Conservation (phyloP, 306 rosid species). For the Urtica urens region DNA sequence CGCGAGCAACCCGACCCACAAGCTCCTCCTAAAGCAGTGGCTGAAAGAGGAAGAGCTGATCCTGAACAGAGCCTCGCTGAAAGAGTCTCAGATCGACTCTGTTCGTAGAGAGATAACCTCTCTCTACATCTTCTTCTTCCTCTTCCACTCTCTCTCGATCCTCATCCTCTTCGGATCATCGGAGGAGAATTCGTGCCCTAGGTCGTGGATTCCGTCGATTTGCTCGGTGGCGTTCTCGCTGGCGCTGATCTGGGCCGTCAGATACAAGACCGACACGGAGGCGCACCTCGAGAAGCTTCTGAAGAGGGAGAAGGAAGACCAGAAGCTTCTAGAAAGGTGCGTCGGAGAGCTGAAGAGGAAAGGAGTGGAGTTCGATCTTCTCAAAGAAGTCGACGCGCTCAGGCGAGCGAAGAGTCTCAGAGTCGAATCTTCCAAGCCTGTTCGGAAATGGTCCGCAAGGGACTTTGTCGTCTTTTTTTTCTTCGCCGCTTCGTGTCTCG, state of each 20-base stretch:
- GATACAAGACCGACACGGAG: constrained; percentile 87
- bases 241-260: constrained; percentile 66
- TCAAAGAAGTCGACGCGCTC: constrained; percentile 88
- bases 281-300: constrained; percentile 65
- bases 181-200: constrained; percentile 33
- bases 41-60: constrained; percentile 84
- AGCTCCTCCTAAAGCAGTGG: constrained; percentile 95
- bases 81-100: constrained; percentile 74
- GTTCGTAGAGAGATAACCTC: constrained; percentile 59
- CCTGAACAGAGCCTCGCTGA: constrained; percentile 49
- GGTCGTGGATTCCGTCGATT: constrained; percentile 80
- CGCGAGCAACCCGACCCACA: constrained; percentile 84
- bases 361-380: constrained; percentile 79
- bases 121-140: constrained; percentile 82
- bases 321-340: constrained; percentile 49
- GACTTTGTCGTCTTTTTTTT: constrained; percentile 65
- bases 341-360: constrained; percentile 79
- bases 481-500: constrained; percentile 55
- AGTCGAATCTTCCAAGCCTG: constrained; percentile 53
- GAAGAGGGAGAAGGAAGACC: constrained; percentile 74
- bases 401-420: constrained; percentile 82
- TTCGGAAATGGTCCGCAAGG: constrained; percentile 74
- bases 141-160: constrained; percentile 75
- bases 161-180: constrained; percentile 64
- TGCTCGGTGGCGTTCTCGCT: constrained; percentile 66